Evolutionary conservation across 257 asterid species (phyloP).

Genomic region (Lycium ferocissimum): DNA sequence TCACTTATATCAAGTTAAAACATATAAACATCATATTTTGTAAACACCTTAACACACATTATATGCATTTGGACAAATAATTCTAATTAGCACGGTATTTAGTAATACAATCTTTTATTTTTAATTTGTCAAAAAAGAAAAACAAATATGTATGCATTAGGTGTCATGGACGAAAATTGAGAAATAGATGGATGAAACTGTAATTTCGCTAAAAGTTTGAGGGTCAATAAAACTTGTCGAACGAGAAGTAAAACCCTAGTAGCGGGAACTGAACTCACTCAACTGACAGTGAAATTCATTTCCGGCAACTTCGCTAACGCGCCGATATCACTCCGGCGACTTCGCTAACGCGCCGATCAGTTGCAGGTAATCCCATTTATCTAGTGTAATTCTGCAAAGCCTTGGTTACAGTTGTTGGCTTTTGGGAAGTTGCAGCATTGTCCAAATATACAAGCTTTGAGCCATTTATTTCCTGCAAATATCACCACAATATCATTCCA

Average conservation of each 20-base stretch:
- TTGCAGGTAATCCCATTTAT: too few relatives aligned
- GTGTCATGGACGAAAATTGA: neutral
- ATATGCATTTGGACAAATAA: too few relatives aligned
- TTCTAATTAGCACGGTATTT: too few relatives aligned
- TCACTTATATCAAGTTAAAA: too few relatives aligned
- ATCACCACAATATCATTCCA: neutral
- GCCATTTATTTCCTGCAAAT: conserved; percentile 84
- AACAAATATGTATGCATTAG: neutral
- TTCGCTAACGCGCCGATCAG: too few relatives aligned
- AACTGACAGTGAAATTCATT: neutral
- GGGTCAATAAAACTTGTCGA: neutral
- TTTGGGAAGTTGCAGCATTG: conserved; percentile 99
- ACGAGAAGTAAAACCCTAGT: conserved; percentile 5
- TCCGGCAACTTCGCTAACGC: neutral
- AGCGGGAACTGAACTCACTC: neutral
- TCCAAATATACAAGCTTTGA: conserved; percentile 91
- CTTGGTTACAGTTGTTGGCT: conserved; percentile 75
- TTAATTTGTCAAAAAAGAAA: too few relatives aligned
- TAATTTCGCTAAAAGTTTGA: neutral
- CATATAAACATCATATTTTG: too few relatives aligned
- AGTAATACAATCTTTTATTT: too few relatives aligned
- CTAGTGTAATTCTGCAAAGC: conserved; percentile 74
- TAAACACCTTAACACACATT: too few relatives aligned
- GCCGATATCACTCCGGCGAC: too few relatives aligned
- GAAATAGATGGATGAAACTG: conserved; percentile 1